Conservation (phyloP, 2,329 filamentous ascomycete genomes). For the Xylaria sp. region DNA sequence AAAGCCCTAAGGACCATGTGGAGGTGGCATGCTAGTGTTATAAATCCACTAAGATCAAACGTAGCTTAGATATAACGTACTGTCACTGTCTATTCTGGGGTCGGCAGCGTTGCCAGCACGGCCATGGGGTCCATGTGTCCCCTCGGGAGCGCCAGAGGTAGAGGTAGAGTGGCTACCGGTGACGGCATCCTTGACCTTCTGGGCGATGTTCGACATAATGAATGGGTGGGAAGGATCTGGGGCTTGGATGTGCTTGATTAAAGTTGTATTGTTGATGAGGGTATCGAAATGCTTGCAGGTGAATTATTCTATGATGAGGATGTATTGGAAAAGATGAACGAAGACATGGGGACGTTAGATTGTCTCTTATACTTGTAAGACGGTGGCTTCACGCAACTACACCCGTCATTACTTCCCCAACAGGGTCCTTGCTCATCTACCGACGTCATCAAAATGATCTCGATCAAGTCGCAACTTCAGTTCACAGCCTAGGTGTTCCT, state of each 20-base stretch:
- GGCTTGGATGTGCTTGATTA: not conserved
- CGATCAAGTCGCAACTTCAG: conserved; percentile 13
- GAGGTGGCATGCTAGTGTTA: not conserved
- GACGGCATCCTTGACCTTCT: conserved; percentile 63
- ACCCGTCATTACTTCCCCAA: conserved; percentile 2
- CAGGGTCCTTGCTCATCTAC: conserved; percentile 7
- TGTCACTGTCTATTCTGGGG: conserved; percentile 40
- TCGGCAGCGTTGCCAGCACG: conserved; percentile 36
- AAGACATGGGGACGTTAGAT: not conserved
- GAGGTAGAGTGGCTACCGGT: conserved; percentile 44
- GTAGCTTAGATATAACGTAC: conserved; percentile 6
- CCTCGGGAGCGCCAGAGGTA: conserved; percentile 33
- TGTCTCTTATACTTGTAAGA: conserved; percentile 17
- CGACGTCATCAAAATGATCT: conserved; percentile 26
- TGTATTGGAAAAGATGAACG: not conserved
- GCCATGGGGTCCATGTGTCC: conserved; percentile 37
- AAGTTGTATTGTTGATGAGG: not conserved
- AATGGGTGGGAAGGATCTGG: conserved; percentile 16
- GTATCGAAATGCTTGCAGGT: conserved; percentile 14
- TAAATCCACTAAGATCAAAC: not conserved
- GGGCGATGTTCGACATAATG: conserved; percentile 60
- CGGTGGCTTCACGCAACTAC: not conserved
- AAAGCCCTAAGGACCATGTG: not conserved
- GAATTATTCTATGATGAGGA: conserved; percentile 1
- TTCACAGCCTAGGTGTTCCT: no score